These are phyloP conservation scores for Lotmaria passim DNA, from an alignment of 208 protist genomes.

Conservation along the genomic window DNA sequence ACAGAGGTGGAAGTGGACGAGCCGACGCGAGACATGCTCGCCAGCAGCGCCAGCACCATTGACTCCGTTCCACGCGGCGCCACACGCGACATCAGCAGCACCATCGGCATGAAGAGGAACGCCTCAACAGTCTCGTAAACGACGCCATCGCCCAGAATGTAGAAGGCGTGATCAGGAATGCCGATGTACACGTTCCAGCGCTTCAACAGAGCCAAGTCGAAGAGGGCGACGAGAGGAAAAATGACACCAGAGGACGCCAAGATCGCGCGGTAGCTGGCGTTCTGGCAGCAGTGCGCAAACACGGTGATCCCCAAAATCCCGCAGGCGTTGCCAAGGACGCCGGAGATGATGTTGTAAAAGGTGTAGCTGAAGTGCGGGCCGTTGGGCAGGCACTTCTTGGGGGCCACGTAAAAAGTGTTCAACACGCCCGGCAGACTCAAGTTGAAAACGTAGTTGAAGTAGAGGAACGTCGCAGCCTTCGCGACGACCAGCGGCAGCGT, in stretches of 20 bases:
- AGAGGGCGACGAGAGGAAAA: slow-evolving; percentile 46
- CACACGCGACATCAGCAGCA: slow-evolving; percentile 76
- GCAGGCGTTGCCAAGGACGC: slow-evolving; percentile 42
- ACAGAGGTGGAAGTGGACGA: slow-evolving; percentile 39
- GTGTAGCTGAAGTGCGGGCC: slow-evolving; percentile 66
- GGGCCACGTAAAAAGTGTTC: slow-evolving; percentile 57
- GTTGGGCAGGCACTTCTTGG: slow-evolving; percentile 40
- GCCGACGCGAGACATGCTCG: slow-evolving; percentile 72
- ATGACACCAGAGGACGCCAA: slow-evolving; percentile 59
- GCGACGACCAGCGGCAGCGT: slow-evolving; percentile 39
- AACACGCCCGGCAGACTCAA: slow-evolving; percentile 51
- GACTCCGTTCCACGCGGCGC: slow-evolving; percentile 74
- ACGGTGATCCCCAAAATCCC: slow-evolving; percentile 45
- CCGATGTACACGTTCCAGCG: slow-evolving; percentile 63
- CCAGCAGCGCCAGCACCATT: slow-evolving; percentile 77
- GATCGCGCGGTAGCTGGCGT: slow-evolving; percentile 48
- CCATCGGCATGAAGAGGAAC: slow-evolving; percentile 69
- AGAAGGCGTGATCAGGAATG: slow-evolving; percentile 64
- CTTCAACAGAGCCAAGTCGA: slow-evolving; percentile 71
- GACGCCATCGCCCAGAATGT: slow-evolving; percentile 67
- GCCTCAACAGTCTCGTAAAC: slow-evolving; percentile 61
- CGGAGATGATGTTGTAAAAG: slow-evolving; percentile 56
- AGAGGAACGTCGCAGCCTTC: slow-evolving; percentile 42
- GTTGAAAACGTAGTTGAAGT: slow-evolving; percentile 44
- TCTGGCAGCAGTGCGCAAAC: slow-evolving; percentile 63